These are phyloP conservation scores for Hemileia vastatrix DNA, from an alignment of 1,284 basidiomycete genomes.

Conservation along the genomic window DNA sequence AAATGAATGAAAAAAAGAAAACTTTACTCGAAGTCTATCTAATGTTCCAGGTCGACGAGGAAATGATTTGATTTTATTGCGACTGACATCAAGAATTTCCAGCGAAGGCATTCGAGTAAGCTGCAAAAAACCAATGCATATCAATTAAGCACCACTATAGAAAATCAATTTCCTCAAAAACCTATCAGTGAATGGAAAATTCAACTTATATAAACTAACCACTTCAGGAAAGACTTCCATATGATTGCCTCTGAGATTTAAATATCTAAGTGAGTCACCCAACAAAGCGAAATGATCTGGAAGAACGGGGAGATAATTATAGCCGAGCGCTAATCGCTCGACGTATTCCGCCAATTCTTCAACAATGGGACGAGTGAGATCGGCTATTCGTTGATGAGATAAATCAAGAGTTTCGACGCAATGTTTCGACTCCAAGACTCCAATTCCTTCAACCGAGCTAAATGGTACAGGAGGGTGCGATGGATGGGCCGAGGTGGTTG, in stretches of 20 bases:
- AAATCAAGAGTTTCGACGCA: slow-evolving; percentile 16
- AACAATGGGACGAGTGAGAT: slow-evolving; percentile 19
- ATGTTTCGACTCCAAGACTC: not conserved
- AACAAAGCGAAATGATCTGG: slow-evolving; percentile 69
- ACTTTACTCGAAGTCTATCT: slow-evolving; percentile 61
- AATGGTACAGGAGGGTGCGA: too few relatives aligned
- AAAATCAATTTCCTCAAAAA: not conserved
- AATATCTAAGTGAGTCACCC: slow-evolving; percentile 64
- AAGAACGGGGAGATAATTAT: slow-evolving; percentile 71
- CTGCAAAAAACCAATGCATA: slow-evolving; percentile 48
- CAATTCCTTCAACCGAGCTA: too few relatives aligned
- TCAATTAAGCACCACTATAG: not conserved
- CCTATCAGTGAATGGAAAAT: slow-evolving; percentile 11
- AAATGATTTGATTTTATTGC: slow-evolving; percentile 75
- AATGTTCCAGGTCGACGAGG: slow-evolving; percentile 73
- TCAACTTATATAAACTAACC: slow-evolving; percentile 52
- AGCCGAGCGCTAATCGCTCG: slow-evolving; percentile 64
- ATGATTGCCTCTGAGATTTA: slow-evolving; percentile 82
- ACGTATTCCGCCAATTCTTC: slow-evolving; percentile 21
- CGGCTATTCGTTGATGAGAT: slow-evolving; percentile 16
- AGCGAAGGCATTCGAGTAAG: slow-evolving; percentile 73
- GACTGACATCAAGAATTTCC: slow-evolving; percentile 87
- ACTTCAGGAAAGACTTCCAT: slow-evolving; percentile 76
- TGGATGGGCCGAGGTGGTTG: too few relatives aligned
- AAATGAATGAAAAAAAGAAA: not conserved